A percentile compares a stretch with the other conserved stretches of the same genome.
phyloP scores from a whole-genome alignment of 2,329 filamentous ascomycete species.

The Pseudophaeomoniella oleicola region DNA sequence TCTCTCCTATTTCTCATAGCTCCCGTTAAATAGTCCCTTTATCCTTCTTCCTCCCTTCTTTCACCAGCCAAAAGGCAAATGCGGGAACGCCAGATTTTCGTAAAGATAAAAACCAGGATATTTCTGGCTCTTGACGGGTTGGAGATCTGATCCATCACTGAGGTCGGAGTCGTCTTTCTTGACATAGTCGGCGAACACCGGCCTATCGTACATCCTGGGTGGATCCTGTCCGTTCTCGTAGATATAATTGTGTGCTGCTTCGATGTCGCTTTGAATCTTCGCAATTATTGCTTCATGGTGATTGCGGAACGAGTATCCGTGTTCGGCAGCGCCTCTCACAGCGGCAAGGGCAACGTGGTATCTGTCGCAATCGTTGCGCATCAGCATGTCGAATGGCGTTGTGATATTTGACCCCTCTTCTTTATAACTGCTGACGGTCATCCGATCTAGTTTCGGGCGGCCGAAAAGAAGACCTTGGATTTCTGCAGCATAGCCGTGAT shows the following conservation, averaged over 20 bases:
- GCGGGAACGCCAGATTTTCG: neutral
- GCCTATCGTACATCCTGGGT: neutral
- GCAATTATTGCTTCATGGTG: neutral
- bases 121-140: no score
- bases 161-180: neutral
- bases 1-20: no score
- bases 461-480: conserved; percentile 47
- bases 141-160: neutral
- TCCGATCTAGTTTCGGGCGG: conserved; percentile 32
- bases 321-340: conserved; percentile 30
- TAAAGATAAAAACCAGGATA: neutral
- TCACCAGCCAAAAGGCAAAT: no score
- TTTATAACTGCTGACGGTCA: conserved; percentile 42
- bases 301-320: neutral
- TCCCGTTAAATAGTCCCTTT: no score
- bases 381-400: conserved; percentile 55
- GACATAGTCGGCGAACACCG: neutral
- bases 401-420: conserved; percentile 54
- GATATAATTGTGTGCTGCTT: neutral
- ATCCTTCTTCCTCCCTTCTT: no score
- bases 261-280: neutral
- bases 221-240: neutral
- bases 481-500: conserved; percentile 49
- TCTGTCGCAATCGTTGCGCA: conserved; percentile 44
- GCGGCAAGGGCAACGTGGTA: conserved; percentile 46